Conservation (phyloP, 257 asterid species). For the Solanum sitiens region DNA sequence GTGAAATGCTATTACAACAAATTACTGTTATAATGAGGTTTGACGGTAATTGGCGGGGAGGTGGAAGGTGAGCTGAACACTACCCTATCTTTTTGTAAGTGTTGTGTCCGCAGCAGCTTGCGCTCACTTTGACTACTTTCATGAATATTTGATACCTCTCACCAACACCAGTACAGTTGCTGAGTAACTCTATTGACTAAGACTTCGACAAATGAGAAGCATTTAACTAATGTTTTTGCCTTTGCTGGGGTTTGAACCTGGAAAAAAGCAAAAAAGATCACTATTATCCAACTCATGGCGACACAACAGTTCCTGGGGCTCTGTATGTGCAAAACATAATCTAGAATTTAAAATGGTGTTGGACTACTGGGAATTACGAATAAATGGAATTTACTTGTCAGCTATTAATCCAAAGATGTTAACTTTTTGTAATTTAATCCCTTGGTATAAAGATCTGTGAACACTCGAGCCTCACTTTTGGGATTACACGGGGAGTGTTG, state of each 20-base stretch:
- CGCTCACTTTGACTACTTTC: neutral
- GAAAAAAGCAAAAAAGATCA: too few relatives aligned
- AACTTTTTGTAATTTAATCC: neutral
- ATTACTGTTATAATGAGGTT: neutral
- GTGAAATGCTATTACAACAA: neutral
- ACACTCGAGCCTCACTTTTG: neutral
- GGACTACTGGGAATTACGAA: neutral
- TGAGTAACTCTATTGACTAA: neutral
- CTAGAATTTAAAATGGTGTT: neutral
- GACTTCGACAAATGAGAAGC: neutral
- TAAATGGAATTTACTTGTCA: neutral
- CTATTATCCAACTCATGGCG: too few relatives aligned
- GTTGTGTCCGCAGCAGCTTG: neutral
- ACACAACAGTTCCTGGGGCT: neutral
- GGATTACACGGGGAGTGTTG: neutral
- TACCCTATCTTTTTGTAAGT: neutral
- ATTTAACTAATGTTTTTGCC: neutral
- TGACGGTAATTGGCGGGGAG: constrained; percentile 7
- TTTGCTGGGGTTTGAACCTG: too few relatives aligned
- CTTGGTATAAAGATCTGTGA: neutral
- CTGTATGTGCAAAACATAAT: neutral
- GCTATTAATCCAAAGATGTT: neutral
- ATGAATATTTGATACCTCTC: neutral
- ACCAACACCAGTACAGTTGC: neutral
- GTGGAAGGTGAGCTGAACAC: neutral